Percentiles rank a stretch among this genome's conserved stretches.
These are phyloP conservation scores for Entomortierella lignicola DNA, from an alignment of 192 early-diverging fungal genomes.

Conservation along the genomic window DNA sequence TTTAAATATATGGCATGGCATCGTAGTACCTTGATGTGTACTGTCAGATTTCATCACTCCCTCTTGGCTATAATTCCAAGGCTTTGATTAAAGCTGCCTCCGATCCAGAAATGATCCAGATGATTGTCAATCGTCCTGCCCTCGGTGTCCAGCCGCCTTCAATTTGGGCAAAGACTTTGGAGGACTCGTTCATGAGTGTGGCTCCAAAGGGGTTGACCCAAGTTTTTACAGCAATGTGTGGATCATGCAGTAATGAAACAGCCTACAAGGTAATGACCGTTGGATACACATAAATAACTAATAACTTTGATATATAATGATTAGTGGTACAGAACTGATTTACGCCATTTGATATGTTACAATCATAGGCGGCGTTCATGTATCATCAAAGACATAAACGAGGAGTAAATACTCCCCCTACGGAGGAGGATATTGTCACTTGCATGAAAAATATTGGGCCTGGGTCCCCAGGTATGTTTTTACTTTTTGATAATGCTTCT, in stretches of 20 bases:
- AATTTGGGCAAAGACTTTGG: slow-evolving; percentile 69
- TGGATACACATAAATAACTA: too few species aligned
- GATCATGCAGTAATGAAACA: slow-evolving; percentile 80
- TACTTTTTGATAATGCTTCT: too few species aligned
- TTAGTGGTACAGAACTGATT: too few species aligned
- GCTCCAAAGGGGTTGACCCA: slow-evolving; percentile 73
- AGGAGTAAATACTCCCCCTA: slow-evolving; percentile 48
- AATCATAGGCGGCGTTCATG: slow-evolving; percentile 70
- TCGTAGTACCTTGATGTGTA: slow-evolving; percentile 68
- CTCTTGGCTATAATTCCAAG: slow-evolving; percentile 78
- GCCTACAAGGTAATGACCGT: slow-evolving; percentile 67
- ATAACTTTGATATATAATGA: too few species aligned
- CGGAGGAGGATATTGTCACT: slow-evolving; percentile 56
- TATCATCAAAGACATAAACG: slow-evolving; percentile 65
- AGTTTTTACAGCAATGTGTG: slow-evolving; percentile 79
- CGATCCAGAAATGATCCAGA: slow-evolving; percentile 67
- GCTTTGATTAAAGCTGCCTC: slow-evolving; percentile 63
- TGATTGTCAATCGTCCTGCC: slow-evolving; percentile 75
- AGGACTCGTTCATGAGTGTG: slow-evolving; percentile 74
- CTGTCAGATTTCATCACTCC: slow-evolving; percentile 80
- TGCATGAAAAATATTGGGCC: slow-evolving; percentile 76
- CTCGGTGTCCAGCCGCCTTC: slow-evolving; percentile 73
- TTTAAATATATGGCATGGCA: background rate
- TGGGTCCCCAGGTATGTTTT: slow-evolving; percentile 62
- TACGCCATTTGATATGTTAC: background rate